Percentiles rank a stretch among this genome's conserved stretches.
Conservation (phyloP, 1,284 basidiomycete genomes). For the Sphagnurus paluster region DNA sequence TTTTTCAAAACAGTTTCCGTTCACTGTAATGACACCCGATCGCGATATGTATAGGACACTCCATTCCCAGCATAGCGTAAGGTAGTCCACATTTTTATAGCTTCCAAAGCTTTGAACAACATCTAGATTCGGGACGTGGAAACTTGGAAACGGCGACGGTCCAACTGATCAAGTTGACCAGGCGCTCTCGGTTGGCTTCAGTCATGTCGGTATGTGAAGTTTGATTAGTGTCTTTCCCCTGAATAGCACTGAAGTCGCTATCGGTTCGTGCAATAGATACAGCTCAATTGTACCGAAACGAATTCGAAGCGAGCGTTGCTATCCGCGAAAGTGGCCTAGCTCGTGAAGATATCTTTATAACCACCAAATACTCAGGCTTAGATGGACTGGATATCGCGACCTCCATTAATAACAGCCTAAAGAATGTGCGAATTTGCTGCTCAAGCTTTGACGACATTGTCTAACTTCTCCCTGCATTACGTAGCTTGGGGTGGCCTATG, state of each 20-base stretch:
- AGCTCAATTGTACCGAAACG: constrained; percentile 50
- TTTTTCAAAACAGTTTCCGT: background rate
- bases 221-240: background rate
- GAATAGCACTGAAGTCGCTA: no score
- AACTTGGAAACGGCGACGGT: constrained; percentile 46
- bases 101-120: background rate
- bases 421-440: constrained; percentile 42
- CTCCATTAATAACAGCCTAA: constrained; percentile 56
- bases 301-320: constrained; percentile 47
- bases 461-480: background rate
- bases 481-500: constrained; percentile 62
- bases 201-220: constrained; percentile 44
- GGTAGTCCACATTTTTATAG: constrained; percentile 1
- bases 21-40: background rate
- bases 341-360: constrained; percentile 47
- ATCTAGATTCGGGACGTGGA: constrained; percentile 51
- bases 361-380: constrained; percentile 61
- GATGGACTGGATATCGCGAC: constrained; percentile 52
- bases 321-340: constrained; percentile 47
- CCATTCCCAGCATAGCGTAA: constrained; percentile 46
- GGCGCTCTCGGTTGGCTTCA: constrained; percentile 53
- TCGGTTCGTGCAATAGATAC: constrained; percentile 35
- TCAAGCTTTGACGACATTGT: background rate
- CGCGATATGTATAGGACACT: constrained; percentile 35
- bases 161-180: constrained; percentile 52